phyloP scores from a whole-genome alignment of 345 rosid genomes.

The Eucalyptus virginea region DNA sequence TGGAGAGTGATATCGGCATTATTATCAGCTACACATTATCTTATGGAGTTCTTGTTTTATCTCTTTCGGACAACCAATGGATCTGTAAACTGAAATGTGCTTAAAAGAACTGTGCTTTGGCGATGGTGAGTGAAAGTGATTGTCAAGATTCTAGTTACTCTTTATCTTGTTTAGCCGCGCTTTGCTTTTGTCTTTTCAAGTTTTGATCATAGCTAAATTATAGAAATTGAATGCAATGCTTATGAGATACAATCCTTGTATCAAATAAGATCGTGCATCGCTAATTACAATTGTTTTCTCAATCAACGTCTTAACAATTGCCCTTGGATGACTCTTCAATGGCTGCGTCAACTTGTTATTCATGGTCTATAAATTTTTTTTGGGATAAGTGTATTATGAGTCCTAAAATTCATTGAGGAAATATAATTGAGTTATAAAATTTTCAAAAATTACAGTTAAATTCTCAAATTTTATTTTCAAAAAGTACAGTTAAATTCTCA shows the following conservation, averaged over 20 bases:
- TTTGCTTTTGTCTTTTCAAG: neutral
- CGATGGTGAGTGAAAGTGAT: neutral
- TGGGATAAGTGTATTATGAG: neutral
- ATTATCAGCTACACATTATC: neutral
- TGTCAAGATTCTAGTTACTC: neutral
- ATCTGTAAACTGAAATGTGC: neutral
- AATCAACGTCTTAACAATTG: neutral
- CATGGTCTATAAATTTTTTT: neutral
- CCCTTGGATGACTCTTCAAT: neutral
- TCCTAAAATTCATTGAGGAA: rapidly evolving
- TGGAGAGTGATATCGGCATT: neutral
- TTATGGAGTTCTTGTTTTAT: neutral
- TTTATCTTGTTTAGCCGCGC: neutral
- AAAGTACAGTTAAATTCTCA: too few relatives aligned
- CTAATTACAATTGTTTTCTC: neutral
- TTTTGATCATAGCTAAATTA: neutral
- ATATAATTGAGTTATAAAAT: too few relatives aligned
- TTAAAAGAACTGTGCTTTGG: neutral
- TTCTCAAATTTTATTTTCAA: too few relatives aligned
- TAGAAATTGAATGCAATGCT: neutral
- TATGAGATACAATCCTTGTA: neutral
- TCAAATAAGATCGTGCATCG: neutral
- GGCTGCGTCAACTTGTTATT: neutral
- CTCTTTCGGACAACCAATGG: neutral
- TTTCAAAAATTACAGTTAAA: too few relatives aligned